Evolutionary conservation across 805 yeast genomes (phyloP).

Genomic region (Pichia californica): DNA sequence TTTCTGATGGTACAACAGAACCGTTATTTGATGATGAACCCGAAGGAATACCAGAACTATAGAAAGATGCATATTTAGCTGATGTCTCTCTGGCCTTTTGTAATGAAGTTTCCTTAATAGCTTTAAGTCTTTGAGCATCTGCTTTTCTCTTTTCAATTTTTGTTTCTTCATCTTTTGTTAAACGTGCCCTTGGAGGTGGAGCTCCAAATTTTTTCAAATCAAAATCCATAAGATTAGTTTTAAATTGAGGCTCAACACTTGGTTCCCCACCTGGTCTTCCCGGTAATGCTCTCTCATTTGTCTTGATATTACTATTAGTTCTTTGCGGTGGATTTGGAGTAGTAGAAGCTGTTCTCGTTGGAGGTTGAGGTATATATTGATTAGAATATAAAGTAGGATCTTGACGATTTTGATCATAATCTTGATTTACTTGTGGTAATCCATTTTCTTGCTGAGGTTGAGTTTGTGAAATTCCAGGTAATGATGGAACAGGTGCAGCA

Average conservation of each 20-base stretch:
- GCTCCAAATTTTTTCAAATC: slow-evolving; percentile 36
- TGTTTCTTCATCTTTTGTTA: slow-evolving; percentile 20
- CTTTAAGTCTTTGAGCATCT: slow-evolving; percentile 20
- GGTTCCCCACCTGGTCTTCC: slow-evolving; percentile 13
- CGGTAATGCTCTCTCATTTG: slow-evolving; percentile 10
- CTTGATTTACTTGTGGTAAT: too few relatives aligned
- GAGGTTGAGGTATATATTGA: slow-evolving; percentile 3
- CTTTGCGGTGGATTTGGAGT: slow-evolving; percentile 2
- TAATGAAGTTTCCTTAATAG: slow-evolving; percentile 24
- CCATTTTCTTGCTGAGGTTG: too few relatives aligned
- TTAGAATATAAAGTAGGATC: too few relatives aligned
- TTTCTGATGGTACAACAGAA: neutral
- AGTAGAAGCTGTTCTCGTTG: neutral
- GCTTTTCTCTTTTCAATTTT: slow-evolving; percentile 21
- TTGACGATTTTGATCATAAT: neutral
- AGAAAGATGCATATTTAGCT: neutral
- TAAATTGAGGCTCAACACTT: slow-evolving; percentile 25
- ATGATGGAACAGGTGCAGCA: too few relatives aligned
- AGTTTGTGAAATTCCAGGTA: too few relatives aligned
- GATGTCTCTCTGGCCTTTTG: slow-evolving; percentile 19
- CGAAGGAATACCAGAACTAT: slow-evolving; percentile 9
- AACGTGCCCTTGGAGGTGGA: slow-evolving; percentile 39
- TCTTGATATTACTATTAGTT: slow-evolving; percentile 1
- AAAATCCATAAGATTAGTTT: slow-evolving; percentile 27
- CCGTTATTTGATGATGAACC: neutral